Evolutionary conservation across 768 basidiomycete species (phyloP), one percentile per base, ranked within the genome.

Genomic region (Leucocoprinus sp.): DNA sequence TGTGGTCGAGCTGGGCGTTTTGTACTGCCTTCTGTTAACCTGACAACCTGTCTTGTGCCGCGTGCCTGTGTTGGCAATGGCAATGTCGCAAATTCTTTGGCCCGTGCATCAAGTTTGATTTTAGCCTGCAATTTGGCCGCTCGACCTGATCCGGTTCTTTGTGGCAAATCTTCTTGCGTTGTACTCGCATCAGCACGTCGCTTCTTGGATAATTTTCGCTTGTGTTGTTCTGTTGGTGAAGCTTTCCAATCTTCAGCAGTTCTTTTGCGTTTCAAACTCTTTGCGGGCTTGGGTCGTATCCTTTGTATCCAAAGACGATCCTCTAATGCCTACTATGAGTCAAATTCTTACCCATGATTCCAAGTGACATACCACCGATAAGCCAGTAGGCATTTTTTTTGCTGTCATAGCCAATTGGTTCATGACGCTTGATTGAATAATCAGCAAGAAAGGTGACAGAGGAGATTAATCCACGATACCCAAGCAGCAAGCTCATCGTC

Each of bases 221-320:
- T 57, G 4, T 8, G 11, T 18, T 41, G 26, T 15, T 39, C 34
- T 17, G 51, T 23, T 45, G 48, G 19, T 34, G 14, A 31, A 4
- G 38, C 33, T 24, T 55, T 59, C 18, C 51, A 47, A 19, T 8
- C 37, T 14, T 42, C 34, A 2, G 54, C 29, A 1, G 52, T 49
- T n/a, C 64, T 60, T 53, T 70, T 73, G 49, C 69, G 67, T 51
- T 70, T 73, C 43, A 61, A 66, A 27, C 63, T 52, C 43, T 53
- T 58, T 35, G 65, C 63, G 28, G 68, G 67, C 55, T 70, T 77
- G 1, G 77, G 81, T 8, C 68, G 72, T 23, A 69, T 65, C n/a
- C 85, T 82, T 57, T 92, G 89, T 35, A 90, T 77, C 90, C 90
- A 93, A 18, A 93, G 69, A 18, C 90, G 82, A 56, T 90, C 82